A percentile compares a stretch with the other conserved stretches of the same genome.
Conservation (phyloP, 2,329 filamentous ascomycete genomes). For the Xylaria sp. region DNA sequence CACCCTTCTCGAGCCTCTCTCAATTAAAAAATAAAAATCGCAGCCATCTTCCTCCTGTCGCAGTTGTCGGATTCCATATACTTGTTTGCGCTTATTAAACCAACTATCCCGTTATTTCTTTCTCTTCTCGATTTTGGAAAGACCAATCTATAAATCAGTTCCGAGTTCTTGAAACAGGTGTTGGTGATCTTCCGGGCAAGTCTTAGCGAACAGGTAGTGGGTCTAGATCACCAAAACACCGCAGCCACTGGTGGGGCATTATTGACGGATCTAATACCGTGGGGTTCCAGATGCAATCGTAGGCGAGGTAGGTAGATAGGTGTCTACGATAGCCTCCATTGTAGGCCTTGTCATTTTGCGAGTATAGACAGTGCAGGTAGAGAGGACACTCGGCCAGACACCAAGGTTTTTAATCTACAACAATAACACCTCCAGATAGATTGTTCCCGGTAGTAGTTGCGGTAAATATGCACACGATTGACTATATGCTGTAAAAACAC, state of each 20-base stretch:
- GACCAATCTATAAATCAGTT: background rate
- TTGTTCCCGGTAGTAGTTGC: slow-evolving; percentile 9
- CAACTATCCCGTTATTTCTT: background rate
- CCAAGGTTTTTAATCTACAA: background rate
- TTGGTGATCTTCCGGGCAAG: background rate
- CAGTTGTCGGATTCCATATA: background rate
- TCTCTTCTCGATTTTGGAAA: background rate
- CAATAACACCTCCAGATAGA: background rate
- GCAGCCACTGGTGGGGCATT: background rate
- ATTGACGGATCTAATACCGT: background rate
- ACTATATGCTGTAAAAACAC: slow-evolving; percentile 26
- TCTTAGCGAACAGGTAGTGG: background rate
- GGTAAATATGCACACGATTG: slow-evolving; percentile 25
- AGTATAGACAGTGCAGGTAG: background rate
- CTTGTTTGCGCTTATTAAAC: background rate
- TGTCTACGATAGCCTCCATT: background rate
- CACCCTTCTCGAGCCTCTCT: slow-evolving; percentile 3
- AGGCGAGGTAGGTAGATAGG: background rate
- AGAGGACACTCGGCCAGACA: background rate
- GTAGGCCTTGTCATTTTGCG: background rate
- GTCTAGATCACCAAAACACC: slow-evolving; percentile 11
- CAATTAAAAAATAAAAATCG: slow-evolving; percentile 15
- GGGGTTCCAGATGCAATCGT: background rate
- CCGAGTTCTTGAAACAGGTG: slow-evolving; percentile 1
- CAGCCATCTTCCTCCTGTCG: background rate